Evolutionary conservation across 2,329 filamentous ascomycete genomes (phyloP), one percentile per base, ranked within the genome.

Genomic region (Hymenoscyphus repandus): DNA sequence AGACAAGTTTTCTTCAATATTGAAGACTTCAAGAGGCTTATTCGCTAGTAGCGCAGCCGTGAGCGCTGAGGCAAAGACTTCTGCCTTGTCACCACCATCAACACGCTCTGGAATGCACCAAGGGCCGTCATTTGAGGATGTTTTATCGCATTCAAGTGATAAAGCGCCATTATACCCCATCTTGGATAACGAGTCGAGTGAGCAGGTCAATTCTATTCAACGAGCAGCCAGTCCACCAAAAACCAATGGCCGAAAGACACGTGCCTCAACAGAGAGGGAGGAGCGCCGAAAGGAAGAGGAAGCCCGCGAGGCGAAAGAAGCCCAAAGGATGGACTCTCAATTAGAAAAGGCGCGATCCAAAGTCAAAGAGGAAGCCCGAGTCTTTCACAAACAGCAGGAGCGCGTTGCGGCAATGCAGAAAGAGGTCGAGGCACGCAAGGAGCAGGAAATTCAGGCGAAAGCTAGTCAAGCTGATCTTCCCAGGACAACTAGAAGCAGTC

Each of bases 1-100:
- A 72, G 89, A 88, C 64, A 95, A 90, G 66, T 75, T 97, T 43
- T 95, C 92, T 42, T 95, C 91, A 9, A 90, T 96, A 53, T 75
- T 96, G 61, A 91, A 90, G 69, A 88, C 85, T 49, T 93, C 91
- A 3, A 92, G 88, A 67, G 88, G 86, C 12, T 79, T 96, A 44
- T 85, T 96, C 56, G 89, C 86, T 15, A 95, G 87, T 59, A 92
- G 81, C 59, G 81, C 80, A 2, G 79, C 76, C 13, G 70, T 80
- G 34, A 84, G 80, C 59, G 80, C 80, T 0, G 81, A 85, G 58
- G 78, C 78, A 6, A 85, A 83, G 58, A 73, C 75, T 0, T 76
- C 75, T 3, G 64, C 82, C 6, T 63, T 82, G 17, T 82, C 80
- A 3, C 76, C 82, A 2, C 76, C 79, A 2, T 69, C 70, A 5